Evolutionary conservation across 305 asterid species (phyloP).

Genomic region (Coffea humblotiana): DNA sequence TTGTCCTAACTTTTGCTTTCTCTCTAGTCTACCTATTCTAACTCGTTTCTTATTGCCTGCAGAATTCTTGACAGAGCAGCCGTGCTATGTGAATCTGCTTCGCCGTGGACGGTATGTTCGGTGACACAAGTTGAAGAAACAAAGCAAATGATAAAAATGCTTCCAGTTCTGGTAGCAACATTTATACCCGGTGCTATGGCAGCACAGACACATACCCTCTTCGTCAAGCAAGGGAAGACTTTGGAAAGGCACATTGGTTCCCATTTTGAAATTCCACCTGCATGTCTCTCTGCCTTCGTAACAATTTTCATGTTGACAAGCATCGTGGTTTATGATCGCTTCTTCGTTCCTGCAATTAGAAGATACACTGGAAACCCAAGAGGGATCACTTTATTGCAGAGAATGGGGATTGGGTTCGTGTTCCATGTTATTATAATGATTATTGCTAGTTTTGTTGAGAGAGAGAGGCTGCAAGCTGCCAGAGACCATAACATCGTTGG

Average conservation of each 20-base stretch:
- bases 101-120: conserved; percentile 51
- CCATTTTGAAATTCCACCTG: conserved; percentile 60
- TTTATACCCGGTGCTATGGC: conserved; percentile 60
- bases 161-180: conserved; percentile 50
- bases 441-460: conserved; percentile 43
- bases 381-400: conserved; percentile 54
- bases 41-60: background rate
- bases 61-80: conserved; percentile 67
- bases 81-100: conserved; percentile 27
- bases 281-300: conserved; percentile 55
- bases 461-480: conserved; percentile 46
- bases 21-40: background rate
- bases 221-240: conserved; percentile 63
- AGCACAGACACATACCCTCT: conserved; percentile 53
- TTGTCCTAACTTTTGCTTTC: no score
- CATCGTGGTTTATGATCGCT: conserved; percentile 49
- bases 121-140: conserved; percentile 73
- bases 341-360: conserved; percentile 44
- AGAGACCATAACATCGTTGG: conserved; percentile 29
- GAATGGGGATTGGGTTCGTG: conserved; percentile 55
- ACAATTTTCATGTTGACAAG: conserved; percentile 55
- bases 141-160: conserved; percentile 65
- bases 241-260: conserved; percentile 43
- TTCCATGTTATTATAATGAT: conserved; percentile 50
- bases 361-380: conserved; percentile 57